Evolutionary conservation across 805 yeast genomes (phyloP), one percentile per base, ranked within the genome.

Genomic region (Wickerhamomyces sydowiorum): DNA sequence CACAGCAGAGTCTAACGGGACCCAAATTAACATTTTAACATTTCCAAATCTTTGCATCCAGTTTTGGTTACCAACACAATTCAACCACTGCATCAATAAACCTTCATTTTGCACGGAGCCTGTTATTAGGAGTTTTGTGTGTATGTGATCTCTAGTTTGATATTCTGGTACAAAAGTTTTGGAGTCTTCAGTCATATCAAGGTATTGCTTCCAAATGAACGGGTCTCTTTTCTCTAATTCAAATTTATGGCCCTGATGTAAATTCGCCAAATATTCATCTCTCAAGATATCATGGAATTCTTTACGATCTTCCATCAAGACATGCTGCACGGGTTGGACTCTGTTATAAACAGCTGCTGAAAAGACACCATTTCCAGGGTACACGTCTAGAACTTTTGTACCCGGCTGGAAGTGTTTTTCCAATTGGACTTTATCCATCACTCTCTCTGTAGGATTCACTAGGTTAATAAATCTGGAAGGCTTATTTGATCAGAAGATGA

Each of bases 21-120:
- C 67, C 79, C 90, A 77, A 14, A 84, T 61, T 20, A 90, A 63
- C 80, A 87, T 76, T 47, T 86, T 70, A 3, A 89, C 90, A 38
- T 83, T 72, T 8, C 95, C 86, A 60, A 73, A 84, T 50, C 70
- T 67, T 47, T 80, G 82, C 8, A 86, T 58, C 96, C 96, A 87
- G 54, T 84, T 85, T 38, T 73, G 67, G 56, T 81, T 72, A 0
- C 75, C 80, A 23, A 81, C 65, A 60, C 95, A 84, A 45, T 73
- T 74, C 25, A 84, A 59, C 79, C 88, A 84, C 62, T 87, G 96
- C 43, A 84, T 79, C 21, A 84, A 60, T 15, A 86, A 70, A 39
- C 82, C 78, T 56, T 83, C 93, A 12, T 84, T 85, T 8, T 66
- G 56, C 23, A 83, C 64, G 53, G 81, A 78, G 2, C 80, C 90